Percentiles rank a stretch among this genome's conserved stretches.
Evolutionary conservation across 1,139 yeast genomes (phyloP).

Genomic region (Protomyces pachydermus): DNA sequence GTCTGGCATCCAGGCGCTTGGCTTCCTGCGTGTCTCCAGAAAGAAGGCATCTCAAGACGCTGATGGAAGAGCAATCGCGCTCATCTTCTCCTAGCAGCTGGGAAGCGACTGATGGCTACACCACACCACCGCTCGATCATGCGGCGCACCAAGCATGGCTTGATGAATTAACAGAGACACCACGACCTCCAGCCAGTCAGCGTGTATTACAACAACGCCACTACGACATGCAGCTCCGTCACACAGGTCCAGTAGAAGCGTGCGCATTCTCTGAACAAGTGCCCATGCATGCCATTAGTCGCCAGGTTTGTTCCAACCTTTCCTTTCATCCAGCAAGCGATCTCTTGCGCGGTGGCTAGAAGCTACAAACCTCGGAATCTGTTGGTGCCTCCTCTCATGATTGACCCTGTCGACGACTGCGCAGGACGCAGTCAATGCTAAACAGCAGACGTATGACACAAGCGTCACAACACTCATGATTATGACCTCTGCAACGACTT

Average conservation of each 20-base stretch:
- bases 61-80: not conserved
- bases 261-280: not conserved
- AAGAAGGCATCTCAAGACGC: not conserved
- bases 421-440: too few species aligned
- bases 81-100: not conserved
- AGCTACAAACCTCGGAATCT: too few species aligned
- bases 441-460: too few species aligned
- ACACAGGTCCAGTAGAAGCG: not conserved
- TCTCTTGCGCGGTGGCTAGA: not conserved
- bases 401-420: too few species aligned
- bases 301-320: not conserved
- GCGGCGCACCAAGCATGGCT: not conserved
- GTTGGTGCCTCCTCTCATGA: too few species aligned
- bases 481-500: too few species aligned
- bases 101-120: not conserved
- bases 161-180: not conserved
- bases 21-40: not conserved
- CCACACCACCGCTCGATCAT: not conserved
- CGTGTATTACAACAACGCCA: not conserved
- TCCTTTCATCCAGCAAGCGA: not conserved
- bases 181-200: not conserved
- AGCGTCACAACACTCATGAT: too few species aligned
- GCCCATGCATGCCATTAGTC: not conserved
- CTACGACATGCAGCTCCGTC: not conserved
- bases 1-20: too few species aligned